These are phyloP conservation scores for Tetrahymena malaccensis DNA, from an alignment of 73 alveolate species.

Conservation along the genomic window DNA sequence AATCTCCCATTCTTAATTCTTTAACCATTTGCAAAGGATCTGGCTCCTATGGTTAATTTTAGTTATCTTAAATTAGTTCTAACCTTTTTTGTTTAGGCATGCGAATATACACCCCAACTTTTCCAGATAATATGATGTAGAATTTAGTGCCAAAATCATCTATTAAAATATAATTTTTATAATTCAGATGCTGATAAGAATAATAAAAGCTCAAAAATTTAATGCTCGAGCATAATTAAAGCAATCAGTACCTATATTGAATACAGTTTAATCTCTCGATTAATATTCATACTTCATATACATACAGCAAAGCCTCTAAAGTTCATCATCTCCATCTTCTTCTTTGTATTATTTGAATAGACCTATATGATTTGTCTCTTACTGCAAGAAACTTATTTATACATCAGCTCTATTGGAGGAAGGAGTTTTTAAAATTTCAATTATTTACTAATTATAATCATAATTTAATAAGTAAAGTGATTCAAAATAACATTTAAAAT, in stretches of 20 bases:
- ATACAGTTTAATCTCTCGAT: not conserved
- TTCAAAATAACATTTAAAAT: too few relatives aligned
- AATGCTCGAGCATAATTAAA: not conserved
- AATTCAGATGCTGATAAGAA: not conserved
- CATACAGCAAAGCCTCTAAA: not conserved
- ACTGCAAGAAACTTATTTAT: not conserved
- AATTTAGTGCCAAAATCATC: not conserved
- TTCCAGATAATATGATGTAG: not conserved
- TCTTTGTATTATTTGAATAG: not conserved
- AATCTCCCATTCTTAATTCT: conserved; percentile 14
- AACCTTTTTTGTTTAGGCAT: not conserved
- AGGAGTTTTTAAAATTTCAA: not conserved
- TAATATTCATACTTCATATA: not conserved
- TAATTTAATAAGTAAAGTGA: not conserved
- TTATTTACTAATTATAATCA: not conserved
- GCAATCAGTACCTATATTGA: not conserved
- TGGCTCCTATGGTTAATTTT: not conserved
- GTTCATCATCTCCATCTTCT: not conserved
- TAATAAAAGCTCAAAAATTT: not conserved
- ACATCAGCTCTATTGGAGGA: not conserved
- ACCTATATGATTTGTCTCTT: not conserved
- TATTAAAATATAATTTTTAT: not conserved
- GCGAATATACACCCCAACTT: not conserved
- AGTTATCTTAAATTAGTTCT: not conserved
- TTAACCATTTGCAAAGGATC: not conserved